Evolutionary conservation across 2,329 filamentous ascomycete species (phyloP), one percentile per base, ranked within the genome.

Genomic region (Pezicula neosporulosa): DNA sequence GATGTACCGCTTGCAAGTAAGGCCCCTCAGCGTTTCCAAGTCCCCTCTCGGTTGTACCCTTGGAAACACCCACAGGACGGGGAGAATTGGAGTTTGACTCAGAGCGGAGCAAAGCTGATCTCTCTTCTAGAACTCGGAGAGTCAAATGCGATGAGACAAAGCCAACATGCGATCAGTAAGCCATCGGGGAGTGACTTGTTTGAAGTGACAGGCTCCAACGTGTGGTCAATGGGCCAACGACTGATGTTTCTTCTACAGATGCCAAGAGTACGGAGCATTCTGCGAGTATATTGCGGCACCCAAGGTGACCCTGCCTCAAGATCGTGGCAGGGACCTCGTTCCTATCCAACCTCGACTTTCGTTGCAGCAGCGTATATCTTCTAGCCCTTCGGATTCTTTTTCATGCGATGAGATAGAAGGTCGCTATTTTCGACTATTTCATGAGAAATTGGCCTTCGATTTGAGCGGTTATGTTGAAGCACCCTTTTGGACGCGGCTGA

Each of bases 401-500:
- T 24, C 45, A 37, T 42, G 42, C 33, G 44, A 56, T 47, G 49
- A 54, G 44, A 49, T 48, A 10, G 54, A 56, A 47, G 38, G 54
- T 45, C 54, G 54, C 46, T 54, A 54, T 51, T 56, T 52, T 52
- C 49, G 45, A 50, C 47, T 56, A 19, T 56, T 52, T 51, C 46
- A 50, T 16, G 47, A 54, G 36, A 45, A 54, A 44, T 19, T 54
- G 6, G 49, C 54, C 39, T 50, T 50, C 41, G 54, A 54, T 48
- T 48, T 56, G 49, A 50, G 47, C 45, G 82, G 83, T 19, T 85
- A 82, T 60, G 86, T 86, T 55, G 80, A 85, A 62, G 77, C 75
- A 35, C 71, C 75, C 3, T 86, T 86, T 61, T 87, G 83, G 82
- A 81, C 76, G 2, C 73, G 75, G 42, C 74, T 77, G 15, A 81